A percentile compares a stretch with the other conserved stretches of the same genome.
Evolutionary conservation across 208 protist species (phyloP).

Genomic region (Strigomonas galati): DNA sequence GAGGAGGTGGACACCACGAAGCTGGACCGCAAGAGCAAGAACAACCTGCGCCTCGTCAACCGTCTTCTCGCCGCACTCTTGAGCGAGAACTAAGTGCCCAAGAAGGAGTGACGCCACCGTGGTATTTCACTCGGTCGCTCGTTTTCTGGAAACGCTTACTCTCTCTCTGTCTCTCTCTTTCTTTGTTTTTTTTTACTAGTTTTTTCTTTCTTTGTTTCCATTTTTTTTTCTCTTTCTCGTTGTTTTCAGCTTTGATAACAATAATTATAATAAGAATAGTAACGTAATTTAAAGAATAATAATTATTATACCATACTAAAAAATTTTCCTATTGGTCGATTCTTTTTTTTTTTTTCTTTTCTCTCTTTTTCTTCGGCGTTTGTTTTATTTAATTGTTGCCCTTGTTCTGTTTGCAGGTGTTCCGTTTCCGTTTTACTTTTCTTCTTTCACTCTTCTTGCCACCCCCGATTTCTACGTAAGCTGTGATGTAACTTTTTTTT

Average conservation of each 20-base stretch:
- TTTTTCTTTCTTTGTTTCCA: constrained; percentile 17
- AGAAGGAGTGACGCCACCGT: constrained; percentile 1
- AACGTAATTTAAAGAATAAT: constrained; percentile 8
- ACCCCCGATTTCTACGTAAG: background rate
- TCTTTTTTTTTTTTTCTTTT: background rate
- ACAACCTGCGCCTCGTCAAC: constrained; percentile 61
- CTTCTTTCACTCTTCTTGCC: constrained; percentile 1
- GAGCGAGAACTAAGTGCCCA: constrained; percentile 20
- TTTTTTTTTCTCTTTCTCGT: background rate
- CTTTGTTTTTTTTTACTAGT: background rate
- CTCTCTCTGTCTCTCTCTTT: background rate
- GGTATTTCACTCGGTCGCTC: too few relatives aligned
- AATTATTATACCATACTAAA: background rate
- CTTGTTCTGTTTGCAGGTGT: constrained; percentile 15
- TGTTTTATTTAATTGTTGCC: constrained; percentile 1
- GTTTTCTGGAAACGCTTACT: too few relatives aligned
- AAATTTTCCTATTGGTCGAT: background rate
- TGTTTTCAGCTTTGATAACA: background rate
- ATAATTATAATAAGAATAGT: background rate
- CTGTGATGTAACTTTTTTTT: background rate
- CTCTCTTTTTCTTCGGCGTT: constrained; percentile 7
- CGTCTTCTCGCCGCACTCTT: constrained; percentile 59
- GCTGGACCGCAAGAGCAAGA: constrained; percentile 72
- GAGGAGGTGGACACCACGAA: constrained; percentile 35
- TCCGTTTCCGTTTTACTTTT: constrained; percentile 5